Evolutionary conservation across 441 rosid genomes (phyloP), one percentile per base, ranked within the genome.

Genomic region (Geranium incanum): DNA sequence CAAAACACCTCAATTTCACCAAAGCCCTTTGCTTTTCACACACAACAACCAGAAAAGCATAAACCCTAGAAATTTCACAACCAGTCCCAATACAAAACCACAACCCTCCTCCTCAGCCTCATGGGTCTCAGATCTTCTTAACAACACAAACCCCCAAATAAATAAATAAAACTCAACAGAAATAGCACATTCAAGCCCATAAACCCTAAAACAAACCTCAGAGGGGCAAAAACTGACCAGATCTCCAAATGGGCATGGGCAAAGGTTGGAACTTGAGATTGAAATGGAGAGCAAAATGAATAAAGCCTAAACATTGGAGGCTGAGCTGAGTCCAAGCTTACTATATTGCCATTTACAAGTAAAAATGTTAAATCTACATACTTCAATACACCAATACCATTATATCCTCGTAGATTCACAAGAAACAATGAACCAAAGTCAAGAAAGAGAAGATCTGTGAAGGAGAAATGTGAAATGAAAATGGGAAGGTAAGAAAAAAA

Each of bases 41-140:
- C 21, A 57, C 63, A 57, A 15, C 23, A 16, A 15, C 63, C 15
- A 15, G 4, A 57, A 57, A 57, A 57, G 21, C 63, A 57, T 18
- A 57, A 57, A 57, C 63, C 60, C 18, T 6, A 55, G 19, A 55
- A 76, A 79, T 21, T 55, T 55, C 21, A 55, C 78, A 68, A 6
- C 93, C 87, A 70, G 88, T 84, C 59, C 77, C 80, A 55, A 84
- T 79, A 70, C 83, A 84, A 74, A 7, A 13, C 5, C 57, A 48
- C 57, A 48, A 48, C 9, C 57, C 57, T 48, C 57, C 57, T 13
- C n/a, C 57, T 1, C 57, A 48, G 15, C 57, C 57, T 89, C 95
- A 90, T 90, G 85, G 82, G 81, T 70, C 75, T 38, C 75, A 76
- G 76, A 74, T 78, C 81, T 79, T 80, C 71, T 68, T 79, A 71